These are phyloP conservation scores for Colletotrichum lupini DNA, from an alignment of 2,329 filamentous ascomycete genomes.

Conservation along the genomic window DNA sequence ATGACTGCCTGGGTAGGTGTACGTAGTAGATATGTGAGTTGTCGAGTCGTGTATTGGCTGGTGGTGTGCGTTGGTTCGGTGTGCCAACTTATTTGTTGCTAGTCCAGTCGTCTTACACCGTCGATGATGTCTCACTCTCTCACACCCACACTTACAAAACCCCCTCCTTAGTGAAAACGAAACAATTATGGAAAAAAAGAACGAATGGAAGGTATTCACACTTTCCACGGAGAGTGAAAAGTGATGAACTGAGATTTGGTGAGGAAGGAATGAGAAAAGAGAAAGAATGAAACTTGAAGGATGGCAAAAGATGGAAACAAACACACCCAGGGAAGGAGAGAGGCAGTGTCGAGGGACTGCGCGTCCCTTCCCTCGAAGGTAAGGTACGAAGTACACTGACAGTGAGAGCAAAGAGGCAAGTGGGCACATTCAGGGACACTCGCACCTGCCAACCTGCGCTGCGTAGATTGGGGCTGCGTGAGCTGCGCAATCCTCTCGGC, in stretches of 20 bases:
- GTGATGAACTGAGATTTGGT: neutral
- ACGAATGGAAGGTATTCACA: constrained; percentile 11
- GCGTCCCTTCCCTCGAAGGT: too few relatives aligned
- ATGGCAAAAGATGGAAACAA: neutral
- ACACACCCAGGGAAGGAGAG: neutral
- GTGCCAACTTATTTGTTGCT: neutral
- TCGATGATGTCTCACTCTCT: neutral
- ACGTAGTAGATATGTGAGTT: neutral
- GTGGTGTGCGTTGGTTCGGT: neutral
- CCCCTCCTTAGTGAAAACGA: neutral
- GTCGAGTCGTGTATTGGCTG: neutral
- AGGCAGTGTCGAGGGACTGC: too few relatives aligned
- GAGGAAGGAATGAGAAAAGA: neutral
- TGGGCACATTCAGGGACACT: constrained; percentile 17
- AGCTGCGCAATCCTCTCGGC: constrained; percentile 29
- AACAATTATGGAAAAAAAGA: neutral
- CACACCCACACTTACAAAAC: neutral
- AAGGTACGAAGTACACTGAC: too few relatives aligned
- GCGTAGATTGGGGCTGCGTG: neutral
- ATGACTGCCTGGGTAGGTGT: constrained; percentile 7
- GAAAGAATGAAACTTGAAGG: neutral
- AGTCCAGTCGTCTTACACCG: constrained; percentile 15
- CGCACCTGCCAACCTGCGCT: too few relatives aligned
- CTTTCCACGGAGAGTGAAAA: neutral
- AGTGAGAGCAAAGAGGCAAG: neutral